Conservation (phyloP, 1,284 basidiomycete species). For the Cryptococcus sp. region DNA sequence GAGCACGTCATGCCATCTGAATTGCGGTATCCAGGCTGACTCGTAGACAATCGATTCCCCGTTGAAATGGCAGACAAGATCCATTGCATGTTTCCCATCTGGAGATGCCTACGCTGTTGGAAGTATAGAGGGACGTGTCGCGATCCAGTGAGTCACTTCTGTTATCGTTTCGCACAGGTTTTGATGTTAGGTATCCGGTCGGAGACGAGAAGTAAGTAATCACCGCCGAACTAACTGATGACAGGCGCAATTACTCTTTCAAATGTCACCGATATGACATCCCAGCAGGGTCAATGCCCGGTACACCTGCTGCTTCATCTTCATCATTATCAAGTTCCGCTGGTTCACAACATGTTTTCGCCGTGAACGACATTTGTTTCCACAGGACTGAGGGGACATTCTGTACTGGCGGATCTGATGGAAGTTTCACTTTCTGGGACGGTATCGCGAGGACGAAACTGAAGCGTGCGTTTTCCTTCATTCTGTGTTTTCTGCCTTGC, state of each 20-base stretch:
- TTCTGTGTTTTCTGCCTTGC: not conserved
- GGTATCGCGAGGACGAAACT: slow-evolving; percentile 72
- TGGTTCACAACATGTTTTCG: slow-evolving; percentile 75
- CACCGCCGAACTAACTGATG: not conserved
- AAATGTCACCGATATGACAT: slow-evolving; percentile 85
- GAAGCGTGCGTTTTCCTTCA: slow-evolving; percentile 60
- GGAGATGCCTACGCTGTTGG: slow-evolving; percentile 84
- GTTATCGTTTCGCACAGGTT: slow-evolving; percentile 3
- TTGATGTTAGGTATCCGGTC: slow-evolving; percentile 25
- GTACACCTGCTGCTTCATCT: slow-evolving; percentile 22
- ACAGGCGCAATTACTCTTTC: slow-evolving; percentile 80
- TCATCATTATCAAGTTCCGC: slow-evolving; percentile 52
- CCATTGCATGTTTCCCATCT: slow-evolving; percentile 77
- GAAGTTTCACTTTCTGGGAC: slow-evolving; percentile 35
- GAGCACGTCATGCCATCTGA: not conserved
- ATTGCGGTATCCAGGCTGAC: not conserved
- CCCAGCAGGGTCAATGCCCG: slow-evolving; percentile 26
- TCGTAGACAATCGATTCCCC: slow-evolving; percentile 70
- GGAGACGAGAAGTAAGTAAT: slow-evolving; percentile 25
- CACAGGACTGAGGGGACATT: slow-evolving; percentile 92
- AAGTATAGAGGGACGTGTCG: slow-evolving; percentile 91
- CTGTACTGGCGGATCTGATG: slow-evolving; percentile 74
- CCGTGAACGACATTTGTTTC: slow-evolving; percentile 89
- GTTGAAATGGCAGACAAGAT: slow-evolving; percentile 90
- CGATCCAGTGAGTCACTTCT: slow-evolving; percentile 71